Evolutionary conservation across 176 grass and related monocot species (phyloP).

Genomic region (Aegilops umbellulata): DNA sequence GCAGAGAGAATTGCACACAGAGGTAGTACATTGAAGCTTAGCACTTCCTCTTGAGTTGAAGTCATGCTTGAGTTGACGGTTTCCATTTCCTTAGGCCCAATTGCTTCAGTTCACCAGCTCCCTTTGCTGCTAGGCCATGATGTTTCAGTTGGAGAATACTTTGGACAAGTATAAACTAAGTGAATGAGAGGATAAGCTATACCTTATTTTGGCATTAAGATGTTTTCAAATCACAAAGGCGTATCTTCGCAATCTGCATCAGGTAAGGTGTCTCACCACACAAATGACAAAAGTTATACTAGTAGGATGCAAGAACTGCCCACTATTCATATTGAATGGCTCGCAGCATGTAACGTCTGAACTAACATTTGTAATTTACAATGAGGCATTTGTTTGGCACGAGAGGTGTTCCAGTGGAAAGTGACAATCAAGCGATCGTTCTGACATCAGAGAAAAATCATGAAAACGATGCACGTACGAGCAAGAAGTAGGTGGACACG

Average conservation of each 20-base stretch:
- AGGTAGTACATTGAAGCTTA: no score
- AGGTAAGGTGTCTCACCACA: constrained; percentile 12
- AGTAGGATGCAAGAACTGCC: neutral
- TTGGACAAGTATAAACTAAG: neutral
- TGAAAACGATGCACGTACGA: neutral
- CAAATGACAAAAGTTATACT: neutral
- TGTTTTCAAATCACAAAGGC: neutral
- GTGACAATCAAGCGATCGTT: neutral
- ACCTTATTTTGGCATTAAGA: constrained; percentile 1
- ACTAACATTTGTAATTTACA: constrained; percentile 14
- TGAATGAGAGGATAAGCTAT: neutral
- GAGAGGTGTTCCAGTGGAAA: neutral
- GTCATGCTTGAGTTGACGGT: no score
- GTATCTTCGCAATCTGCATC: neutral
- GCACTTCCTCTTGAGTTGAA: no score
- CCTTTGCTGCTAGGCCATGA: neutral
- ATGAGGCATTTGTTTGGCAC: neutral
- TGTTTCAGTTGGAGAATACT: neutral
- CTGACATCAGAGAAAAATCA: neutral
- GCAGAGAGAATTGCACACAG: no score
- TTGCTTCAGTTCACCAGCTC: no score
- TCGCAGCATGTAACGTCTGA: neutral
- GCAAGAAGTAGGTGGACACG: neutral
- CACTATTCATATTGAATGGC: neutral
- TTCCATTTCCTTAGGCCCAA: no score